Conservation (phyloP, 2,329 filamentous ascomycete genomes). For the Phaeoacremonium minimum region DNA sequence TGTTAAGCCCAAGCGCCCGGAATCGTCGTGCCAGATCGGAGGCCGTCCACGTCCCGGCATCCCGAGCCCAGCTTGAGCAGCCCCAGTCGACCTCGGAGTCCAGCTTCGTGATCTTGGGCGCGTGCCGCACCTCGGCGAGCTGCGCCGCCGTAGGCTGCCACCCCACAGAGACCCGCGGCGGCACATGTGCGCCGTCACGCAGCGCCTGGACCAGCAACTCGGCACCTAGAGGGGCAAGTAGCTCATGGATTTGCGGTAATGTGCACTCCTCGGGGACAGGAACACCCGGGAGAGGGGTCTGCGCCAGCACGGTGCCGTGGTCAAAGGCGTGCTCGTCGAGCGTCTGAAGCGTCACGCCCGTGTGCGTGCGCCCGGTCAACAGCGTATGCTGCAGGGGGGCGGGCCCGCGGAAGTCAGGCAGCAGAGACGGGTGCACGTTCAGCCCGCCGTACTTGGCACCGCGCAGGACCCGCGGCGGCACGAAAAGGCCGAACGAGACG, state of each 20-base stretch:
- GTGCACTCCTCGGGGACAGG: constrained; percentile 39
- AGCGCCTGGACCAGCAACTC: constrained; percentile 67
- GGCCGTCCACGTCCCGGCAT: constrained; percentile 35
- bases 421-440: constrained; percentile 88
- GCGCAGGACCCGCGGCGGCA: constrained; percentile 71
- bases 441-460: constrained; percentile 76
- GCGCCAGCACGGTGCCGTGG: constrained; percentile 68
- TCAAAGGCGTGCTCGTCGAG: constrained; percentile 76
- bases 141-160: constrained; percentile 14
- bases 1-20: constrained; percentile 51
- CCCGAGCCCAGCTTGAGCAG: constrained; percentile 4
- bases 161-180: constrained; percentile 43
- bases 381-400: constrained; percentile 86
- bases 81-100: constrained; percentile 61
- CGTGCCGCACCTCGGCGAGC: constrained; percentile 39
- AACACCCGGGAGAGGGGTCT: constrained; percentile 59
- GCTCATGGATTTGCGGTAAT: constrained; percentile 39
- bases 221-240: constrained; percentile 61
- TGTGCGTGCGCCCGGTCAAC: constrained; percentile 52
- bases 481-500: constrained; percentile 89
- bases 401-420: constrained; percentile 82
- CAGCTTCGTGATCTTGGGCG: constrained; percentile 67
- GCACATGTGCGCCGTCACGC: constrained; percentile 57
- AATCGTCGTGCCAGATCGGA: constrained; percentile 50
- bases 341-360: constrained; percentile 84